Evolutionary conservation across 768 basidiomycete species (phyloP).

Genomic region (Trametes coccinea): DNA sequence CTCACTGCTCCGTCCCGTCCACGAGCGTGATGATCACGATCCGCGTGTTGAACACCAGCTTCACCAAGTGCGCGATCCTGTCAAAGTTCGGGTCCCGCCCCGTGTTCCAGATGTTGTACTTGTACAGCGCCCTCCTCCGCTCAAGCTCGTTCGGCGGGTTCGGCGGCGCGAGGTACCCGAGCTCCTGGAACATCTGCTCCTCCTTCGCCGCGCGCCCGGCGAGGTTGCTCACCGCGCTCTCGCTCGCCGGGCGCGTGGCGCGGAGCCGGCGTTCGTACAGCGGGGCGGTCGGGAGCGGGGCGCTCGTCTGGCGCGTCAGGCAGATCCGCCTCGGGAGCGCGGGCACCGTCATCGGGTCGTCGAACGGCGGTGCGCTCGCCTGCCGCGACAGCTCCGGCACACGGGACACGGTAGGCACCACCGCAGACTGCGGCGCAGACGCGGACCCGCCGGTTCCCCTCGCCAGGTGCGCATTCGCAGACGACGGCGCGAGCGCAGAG

Average conservation of each 20-base stretch:
- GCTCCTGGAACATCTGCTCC: slow-evolving; percentile 62
- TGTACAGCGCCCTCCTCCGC: slow-evolving; percentile 81
- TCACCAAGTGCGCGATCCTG: slow-evolving; percentile 88
- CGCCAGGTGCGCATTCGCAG: neutral
- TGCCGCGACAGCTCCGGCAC: slow-evolving; percentile 26
- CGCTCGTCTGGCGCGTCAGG: slow-evolving; percentile 63
- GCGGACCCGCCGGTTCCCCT: neutral
- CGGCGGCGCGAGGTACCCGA: slow-evolving; percentile 77
- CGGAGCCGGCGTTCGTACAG: slow-evolving; percentile 34
- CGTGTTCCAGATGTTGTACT: slow-evolving; percentile 87
- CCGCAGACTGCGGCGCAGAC: neutral
- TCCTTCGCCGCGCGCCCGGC: slow-evolving; percentile 60
- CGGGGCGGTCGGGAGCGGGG: slow-evolving; percentile 53
- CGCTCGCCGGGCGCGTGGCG: slow-evolving; percentile 24
- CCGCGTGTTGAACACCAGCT: slow-evolving; percentile 89
- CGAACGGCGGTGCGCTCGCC: slow-evolving; percentile 31
- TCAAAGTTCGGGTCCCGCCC: slow-evolving; percentile 89
- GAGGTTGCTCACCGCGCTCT: slow-evolving; percentile 32
- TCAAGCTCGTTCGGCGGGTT: slow-evolving; percentile 84
- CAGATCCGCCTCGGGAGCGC: slow-evolving; percentile 52
- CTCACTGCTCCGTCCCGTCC: slow-evolving; percentile 84
- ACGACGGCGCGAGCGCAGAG: neutral
- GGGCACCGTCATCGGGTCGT: slow-evolving; percentile 43
- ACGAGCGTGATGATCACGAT: slow-evolving; percentile 80
- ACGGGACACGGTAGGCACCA: neutral